Evolutionary conservation across 1,284 basidiomycete species (phyloP).

Genomic region (Schizopora paradoxa): DNA sequence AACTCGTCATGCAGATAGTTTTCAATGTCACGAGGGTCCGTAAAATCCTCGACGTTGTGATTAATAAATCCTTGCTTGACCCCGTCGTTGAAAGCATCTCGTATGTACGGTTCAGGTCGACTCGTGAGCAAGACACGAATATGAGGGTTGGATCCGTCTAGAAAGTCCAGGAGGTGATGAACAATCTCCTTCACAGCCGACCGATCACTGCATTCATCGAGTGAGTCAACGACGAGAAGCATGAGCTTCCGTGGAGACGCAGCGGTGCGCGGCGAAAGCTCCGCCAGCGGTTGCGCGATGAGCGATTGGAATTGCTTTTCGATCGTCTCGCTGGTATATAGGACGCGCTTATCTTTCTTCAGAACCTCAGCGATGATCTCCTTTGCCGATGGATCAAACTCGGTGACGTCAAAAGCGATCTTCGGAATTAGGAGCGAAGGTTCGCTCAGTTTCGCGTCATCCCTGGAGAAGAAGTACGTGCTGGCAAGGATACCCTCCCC

Average conservation of each 20-base stretch:
- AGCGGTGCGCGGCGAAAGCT: neutral
- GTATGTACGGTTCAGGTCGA: neutral
- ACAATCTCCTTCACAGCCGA: neutral
- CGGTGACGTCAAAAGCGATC: neutral
- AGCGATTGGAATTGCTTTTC: neutral
- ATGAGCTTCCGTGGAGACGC: neutral
- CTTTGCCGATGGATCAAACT: neutral
- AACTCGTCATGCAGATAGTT: too few relatives aligned
- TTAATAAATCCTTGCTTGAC: too few relatives aligned
- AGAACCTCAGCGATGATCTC: too few relatives aligned
- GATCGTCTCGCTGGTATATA: neutral
- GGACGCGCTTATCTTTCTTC: neutral
- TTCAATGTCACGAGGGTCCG: too few relatives aligned
- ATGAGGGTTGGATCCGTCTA: neutral
- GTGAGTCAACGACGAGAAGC: neutral
- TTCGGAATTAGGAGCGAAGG: neutral
- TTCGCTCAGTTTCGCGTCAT: neutral
- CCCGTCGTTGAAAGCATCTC: neutral
- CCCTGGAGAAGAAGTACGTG: neutral
- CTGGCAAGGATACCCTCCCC: neutral
- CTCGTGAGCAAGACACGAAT: neutral
- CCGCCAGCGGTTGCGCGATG: neutral
- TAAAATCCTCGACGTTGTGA: too few relatives aligned
- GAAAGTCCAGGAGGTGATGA: neutral
- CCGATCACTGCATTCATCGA: neutral